Base-by-base conservation (phyloP, 2,329 filamentous ascomycete species). In the Alternaria solani region DNA sequence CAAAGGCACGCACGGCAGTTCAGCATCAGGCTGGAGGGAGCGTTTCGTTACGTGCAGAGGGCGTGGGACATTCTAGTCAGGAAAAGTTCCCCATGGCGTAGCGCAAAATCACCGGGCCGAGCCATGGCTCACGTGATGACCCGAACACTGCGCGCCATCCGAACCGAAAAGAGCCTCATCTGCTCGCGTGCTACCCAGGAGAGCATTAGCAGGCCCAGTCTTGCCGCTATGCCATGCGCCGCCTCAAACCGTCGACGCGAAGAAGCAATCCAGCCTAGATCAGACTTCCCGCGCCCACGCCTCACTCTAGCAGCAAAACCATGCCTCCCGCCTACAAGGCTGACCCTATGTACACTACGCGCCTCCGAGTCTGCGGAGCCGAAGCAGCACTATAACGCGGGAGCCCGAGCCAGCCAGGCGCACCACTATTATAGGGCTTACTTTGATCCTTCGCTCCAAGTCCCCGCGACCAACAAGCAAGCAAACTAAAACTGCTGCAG, bases 1-100 rank as follows among this genome's bases (percentile, higher is more conserved):
- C 76, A 72, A 51, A 80, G 74, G 70, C 81, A 82, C 64, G 78
- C 75, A 62, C 76, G 78, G 65, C 81, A 83, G 51, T 79, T 79
- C 60, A 82, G 75, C 82, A 83, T 83, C 53, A 66, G 61, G 46
- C 20, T 52, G 47, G 57, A 59, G 62, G 11, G n/a, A 51, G 63
- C 53, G 59, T 44, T 44, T 57, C 18, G 64, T 59, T 55, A 44
- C 62, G 51, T 62, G 52, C 51, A 57, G 47, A 49, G 39, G 41
- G 43, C 41, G 47, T 58, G 57, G 48, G 55, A 53, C 43, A 38
- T 54, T 49, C 56, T 57, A 47, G 39, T 51, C 28, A 56, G 59
- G 62, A 70, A 69, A 70, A 64, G 58, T 63, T 62, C 18, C 59
- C 54, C 54, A 46, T 51, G 36, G 55, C 38, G 49, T 54, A 61